Conservation (phyloP, 192 early-diverging fungal species). For the Thoreauomyces humboldtii region DNA sequence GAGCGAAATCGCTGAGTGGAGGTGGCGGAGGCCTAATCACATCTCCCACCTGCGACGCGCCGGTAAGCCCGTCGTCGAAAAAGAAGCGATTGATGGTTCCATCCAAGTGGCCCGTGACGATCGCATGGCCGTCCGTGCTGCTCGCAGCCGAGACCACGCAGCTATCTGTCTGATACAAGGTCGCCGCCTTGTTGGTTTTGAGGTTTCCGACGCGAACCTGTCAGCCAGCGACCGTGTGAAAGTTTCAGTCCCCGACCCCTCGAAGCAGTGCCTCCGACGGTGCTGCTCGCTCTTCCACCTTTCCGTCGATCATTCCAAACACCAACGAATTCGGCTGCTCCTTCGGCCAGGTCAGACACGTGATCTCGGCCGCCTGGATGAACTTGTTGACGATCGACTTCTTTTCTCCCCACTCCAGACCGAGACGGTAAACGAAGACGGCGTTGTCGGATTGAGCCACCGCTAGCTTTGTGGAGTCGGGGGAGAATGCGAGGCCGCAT, state of each 20-base stretch:
- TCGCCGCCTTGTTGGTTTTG: conserved; percentile 68
- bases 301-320: conserved; percentile 62
- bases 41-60: conserved; percentile 52
- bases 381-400: conserved; percentile 68
- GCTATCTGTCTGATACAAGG: conserved; percentile 60
- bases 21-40: too few relatives aligned
- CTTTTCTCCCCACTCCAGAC: conserved; percentile 68
- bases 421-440: conserved; percentile 66
- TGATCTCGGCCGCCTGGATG: conserved; percentile 61
- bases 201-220: conserved; percentile 61
- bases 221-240: too few relatives aligned
- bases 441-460: conserved; percentile 61
- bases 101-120: conserved; percentile 61
- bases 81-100: conserved; percentile 62
- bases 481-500: conserved; percentile 59
- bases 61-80: conserved; percentile 63
- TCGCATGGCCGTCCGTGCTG: conserved; percentile 55
- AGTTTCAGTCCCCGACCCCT: neutral
- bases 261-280: neutral
- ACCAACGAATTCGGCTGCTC: conserved; percentile 61
- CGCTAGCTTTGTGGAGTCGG: conserved; percentile 61
- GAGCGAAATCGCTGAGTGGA: conserved; percentile 15
- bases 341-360: conserved; percentile 59
- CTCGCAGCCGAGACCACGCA: conserved; percentile 54
- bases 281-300: conserved; percentile 35